Evolutionary conservation across 83 land plant species (phyloP).

Genomic region (Diphasiastrum complanatum): DNA sequence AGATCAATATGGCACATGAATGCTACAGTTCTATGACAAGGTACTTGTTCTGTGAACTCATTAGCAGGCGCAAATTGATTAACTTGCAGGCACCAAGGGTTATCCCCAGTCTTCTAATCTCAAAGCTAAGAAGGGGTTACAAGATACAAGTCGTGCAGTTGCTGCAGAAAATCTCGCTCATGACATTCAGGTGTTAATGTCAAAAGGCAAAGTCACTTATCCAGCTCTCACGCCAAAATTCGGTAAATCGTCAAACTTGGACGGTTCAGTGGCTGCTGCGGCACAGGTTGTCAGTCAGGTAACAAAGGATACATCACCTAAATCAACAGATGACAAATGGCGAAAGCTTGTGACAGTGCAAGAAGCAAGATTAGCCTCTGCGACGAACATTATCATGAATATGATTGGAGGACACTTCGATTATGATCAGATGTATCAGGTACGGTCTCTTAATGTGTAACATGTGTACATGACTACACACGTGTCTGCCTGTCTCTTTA

Average conservation of each 20-base stretch:
- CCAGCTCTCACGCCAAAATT: background rate
- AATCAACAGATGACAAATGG: background rate
- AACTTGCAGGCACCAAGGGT: no score
- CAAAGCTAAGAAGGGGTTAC: no score
- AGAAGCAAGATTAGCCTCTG: background rate
- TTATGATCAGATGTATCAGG: conserved; percentile 1
- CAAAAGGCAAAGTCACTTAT: background rate
- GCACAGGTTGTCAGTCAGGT: no score
- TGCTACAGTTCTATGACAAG: no score
- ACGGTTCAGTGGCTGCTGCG: background rate
- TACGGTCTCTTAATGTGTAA: no score
- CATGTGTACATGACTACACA: background rate
- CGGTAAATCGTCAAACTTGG: background rate
- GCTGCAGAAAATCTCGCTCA: conserved; percentile 1
- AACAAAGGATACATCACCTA: no score
- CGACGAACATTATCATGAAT: background rate
- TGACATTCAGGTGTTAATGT: background rate
- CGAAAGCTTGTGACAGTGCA: background rate
- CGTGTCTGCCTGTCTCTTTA: background rate
- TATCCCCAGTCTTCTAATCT: no score
- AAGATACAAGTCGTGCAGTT: background rate
- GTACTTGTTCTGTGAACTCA: no score
- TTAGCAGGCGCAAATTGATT: no score
- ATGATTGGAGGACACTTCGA: background rate
- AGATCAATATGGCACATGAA: no score